Evolutionary conservation across 2,329 filamentous ascomycete species (phyloP), one percentile per base, ranked within the genome.

Genomic region (Trichoderma sp.): DNA sequence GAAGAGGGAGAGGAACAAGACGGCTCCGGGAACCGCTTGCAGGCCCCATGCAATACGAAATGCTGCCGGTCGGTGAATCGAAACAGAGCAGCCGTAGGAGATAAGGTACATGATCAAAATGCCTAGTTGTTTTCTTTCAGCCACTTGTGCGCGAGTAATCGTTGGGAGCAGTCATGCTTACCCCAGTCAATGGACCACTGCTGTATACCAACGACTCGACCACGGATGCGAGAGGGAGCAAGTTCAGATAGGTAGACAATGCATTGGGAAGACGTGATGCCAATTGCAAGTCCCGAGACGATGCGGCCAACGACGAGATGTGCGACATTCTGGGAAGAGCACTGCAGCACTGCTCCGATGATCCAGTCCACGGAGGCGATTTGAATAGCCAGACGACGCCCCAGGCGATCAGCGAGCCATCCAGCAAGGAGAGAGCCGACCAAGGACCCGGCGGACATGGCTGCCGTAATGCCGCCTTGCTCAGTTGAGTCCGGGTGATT

Each of bases 141-240:
- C n/a, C 19, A 15, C 3, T 21, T 41, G 7, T 41, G 19, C 14
- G 34, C 10, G 3, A 39, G 34, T 5, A 14, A 39, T 39, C 12
- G 34, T 14, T 17, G 2, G 2, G 15, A 45, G 24, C 28, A 39
- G 19, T 41, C 4, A 54, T 24, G 44, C 55, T 34, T 58, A 58
- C 41, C 55, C 55, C 41, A 47, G n/a, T 58, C 41, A 47, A 58
- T 58, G 15, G 55, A 58, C 55, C 24, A 58, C 21, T 47, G 55
- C 30, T 58, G 55, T 43, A 58, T 58, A 15, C 55, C 41, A 58
- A 58, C 41, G 45, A 58, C 19, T 12, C 55, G 55, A 5, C 55
- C 41, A 15, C 55, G 55, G 19, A 19, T 47, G 26, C 41, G 55
- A 47, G 55, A 58, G n/a, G 55, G 55, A 7, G 55, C 55, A 17